Evolutionary conservation across 495 filamentous ascomycete genomes (phyloP).

Genomic region (Penicillium goetzii): DNA sequence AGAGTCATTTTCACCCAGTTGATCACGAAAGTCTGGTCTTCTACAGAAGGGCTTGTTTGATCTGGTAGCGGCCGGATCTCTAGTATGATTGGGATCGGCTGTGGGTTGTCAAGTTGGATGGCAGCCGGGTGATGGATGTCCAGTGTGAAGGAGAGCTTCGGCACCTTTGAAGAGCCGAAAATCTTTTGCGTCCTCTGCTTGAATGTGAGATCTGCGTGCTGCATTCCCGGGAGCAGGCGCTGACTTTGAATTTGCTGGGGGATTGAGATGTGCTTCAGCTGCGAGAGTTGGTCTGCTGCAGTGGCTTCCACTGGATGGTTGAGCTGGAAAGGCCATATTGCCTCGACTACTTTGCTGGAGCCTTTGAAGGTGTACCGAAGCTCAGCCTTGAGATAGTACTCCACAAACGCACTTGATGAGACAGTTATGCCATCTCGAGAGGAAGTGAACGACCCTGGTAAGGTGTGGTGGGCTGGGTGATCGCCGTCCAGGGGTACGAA

Average conservation of each 20-base stretch:
- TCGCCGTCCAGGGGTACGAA: constrained; percentile 2
- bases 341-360: not conserved
- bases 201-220: constrained; percentile 13
- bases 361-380: constrained; percentile 9
- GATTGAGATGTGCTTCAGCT: not conserved
- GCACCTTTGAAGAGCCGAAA: constrained; percentile 22
- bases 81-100: not conserved
- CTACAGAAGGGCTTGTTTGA: not conserved
- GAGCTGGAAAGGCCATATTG: constrained; percentile 13
- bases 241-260: constrained; percentile 11
- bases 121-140: not conserved
- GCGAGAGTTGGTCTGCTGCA: not conserved
- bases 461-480: not conserved
- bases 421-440: not conserved
- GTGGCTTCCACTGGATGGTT: not conserved
- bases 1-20: not conserved
- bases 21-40: not conserved
- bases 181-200: constrained; percentile 18
- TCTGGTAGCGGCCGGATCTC: not conserved
- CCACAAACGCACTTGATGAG: constrained; percentile 3
- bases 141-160: constrained; percentile 8
- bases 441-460: constrained; percentile 8
- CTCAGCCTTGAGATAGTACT: constrained; percentile 18
- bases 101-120: constrained; percentile 6
- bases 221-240: constrained; percentile 20